A percentile compares a stretch with the other conserved stretches of the same genome.
phyloP scores from a whole-genome alignment of 805 yeast species.

The Yarrowia keelungensis region DNA sequence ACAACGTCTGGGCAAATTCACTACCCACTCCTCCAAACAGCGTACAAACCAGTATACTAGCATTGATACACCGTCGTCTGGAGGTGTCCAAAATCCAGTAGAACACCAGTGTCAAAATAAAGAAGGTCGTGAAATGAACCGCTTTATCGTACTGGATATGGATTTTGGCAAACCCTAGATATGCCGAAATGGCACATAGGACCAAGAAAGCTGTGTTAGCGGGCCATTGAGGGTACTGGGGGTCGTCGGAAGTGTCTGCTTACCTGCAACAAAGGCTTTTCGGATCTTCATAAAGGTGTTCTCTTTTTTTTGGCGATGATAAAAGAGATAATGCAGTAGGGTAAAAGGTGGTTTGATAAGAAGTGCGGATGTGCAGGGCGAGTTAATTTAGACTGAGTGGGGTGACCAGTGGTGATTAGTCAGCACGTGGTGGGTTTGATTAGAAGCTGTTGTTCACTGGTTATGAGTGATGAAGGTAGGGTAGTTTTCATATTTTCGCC shows the following conservation, averaged over 20 bases:
- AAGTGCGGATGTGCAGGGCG: neutral
- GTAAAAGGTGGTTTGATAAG: constrained; percentile 11
- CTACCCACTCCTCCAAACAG: constrained; percentile 52
- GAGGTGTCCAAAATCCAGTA: constrained; percentile 55
- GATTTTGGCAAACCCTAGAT: constrained; percentile 48
- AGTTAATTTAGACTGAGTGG: neutral
- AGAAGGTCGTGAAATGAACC: constrained; percentile 51
- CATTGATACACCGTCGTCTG: constrained; percentile 50
- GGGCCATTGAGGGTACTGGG: neutral
- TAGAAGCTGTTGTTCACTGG: neutral
- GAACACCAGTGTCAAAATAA: constrained; percentile 50
- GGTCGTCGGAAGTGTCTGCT: constrained; percentile 12
- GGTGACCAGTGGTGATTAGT: neutral
- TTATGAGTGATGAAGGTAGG: no score
- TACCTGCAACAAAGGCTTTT: constrained; percentile 46
- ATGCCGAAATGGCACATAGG: constrained; percentile 43
- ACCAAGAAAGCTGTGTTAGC: constrained; percentile 44
- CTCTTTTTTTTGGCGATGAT: neutral
- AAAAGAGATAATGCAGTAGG: constrained; percentile 31
- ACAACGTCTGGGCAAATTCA: constrained; percentile 51
- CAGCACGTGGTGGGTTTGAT: neutral
- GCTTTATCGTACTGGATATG: constrained; percentile 50
- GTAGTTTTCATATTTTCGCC: no score
- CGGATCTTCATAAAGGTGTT: constrained; percentile 45
- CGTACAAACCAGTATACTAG: constrained; percentile 50